These are phyloP conservation scores for Crithidia sp. DNA, from an alignment of 208 protist genomes.

Conservation along the genomic window DNA sequence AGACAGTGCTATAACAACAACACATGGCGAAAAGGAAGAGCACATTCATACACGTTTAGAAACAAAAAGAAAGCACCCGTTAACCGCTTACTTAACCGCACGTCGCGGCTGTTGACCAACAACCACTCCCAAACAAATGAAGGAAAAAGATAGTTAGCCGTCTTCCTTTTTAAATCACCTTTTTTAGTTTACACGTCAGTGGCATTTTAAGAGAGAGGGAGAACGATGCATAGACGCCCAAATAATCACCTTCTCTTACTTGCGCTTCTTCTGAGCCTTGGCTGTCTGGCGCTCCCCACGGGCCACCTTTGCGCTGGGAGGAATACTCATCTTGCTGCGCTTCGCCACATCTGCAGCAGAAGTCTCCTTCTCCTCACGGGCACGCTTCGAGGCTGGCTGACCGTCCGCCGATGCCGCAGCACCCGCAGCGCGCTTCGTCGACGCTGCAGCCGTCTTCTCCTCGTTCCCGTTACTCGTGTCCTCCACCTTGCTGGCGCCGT, in stretches of 20 bases:
- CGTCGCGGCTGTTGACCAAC: neutral
- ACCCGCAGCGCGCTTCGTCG: neutral
- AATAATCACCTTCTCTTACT: neutral
- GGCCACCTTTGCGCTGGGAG: slow-evolving; percentile 25
- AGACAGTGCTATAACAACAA: too few relatives aligned
- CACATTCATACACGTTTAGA: too few relatives aligned
- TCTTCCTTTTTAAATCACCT: neutral
- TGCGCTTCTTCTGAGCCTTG: neutral
- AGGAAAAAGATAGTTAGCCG: neutral
- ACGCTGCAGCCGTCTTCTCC: neutral
- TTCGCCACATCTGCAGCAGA: slow-evolving; percentile 9
- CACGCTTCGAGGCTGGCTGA: slow-evolving; percentile 12
- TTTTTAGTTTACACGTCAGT: neutral
- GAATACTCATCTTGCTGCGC: slow-evolving; percentile 41
- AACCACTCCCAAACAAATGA: neutral
- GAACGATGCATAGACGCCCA: neutral
- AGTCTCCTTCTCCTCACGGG: slow-evolving; percentile 24
- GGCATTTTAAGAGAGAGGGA: neutral
- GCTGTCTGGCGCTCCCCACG: neutral
- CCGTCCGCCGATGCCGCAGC: neutral
- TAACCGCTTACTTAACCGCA: neutral
- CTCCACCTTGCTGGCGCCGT: slow-evolving; percentile 26
- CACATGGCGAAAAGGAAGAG: too few relatives aligned
- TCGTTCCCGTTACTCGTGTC: neutral
- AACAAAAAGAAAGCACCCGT: too few relatives aligned